Evolutionary conservation across 352 stramenopile genomes (phyloP).

Genomic region (Blastocystis hominis): DNA sequence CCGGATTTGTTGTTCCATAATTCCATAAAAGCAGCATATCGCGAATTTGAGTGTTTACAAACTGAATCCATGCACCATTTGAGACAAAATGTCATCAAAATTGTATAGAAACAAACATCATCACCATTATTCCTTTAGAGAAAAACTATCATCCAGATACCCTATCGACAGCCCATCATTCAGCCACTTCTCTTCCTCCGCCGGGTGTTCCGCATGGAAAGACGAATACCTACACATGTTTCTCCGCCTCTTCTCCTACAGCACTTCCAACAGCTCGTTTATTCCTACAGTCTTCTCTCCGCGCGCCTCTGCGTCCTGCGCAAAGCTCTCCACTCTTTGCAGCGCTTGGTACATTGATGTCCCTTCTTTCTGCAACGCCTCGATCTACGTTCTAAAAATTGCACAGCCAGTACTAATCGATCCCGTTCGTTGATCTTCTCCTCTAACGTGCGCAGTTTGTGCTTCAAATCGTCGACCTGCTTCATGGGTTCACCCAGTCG

Average conservation of each 20-base stretch:
- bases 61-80: no score
- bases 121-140: neutral
- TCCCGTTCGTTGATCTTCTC: neutral
- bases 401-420: neutral
- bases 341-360: slow-evolving; percentile 43
- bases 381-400: neutral
- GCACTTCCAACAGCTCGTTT: neutral
- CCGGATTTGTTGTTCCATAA: no score
- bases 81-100: no score
- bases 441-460: neutral
- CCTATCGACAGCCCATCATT: slow-evolving; percentile 42
- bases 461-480: neutral
- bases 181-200: slow-evolving; percentile 35
- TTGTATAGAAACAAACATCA: neutral
- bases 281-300: neutral
- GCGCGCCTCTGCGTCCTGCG: neutral
- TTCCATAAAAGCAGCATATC: no score
- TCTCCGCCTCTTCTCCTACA: neutral
- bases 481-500: neutral
- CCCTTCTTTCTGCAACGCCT: slow-evolving; percentile 8
- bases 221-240: neutral
- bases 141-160: slow-evolving; percentile 26
- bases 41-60: no score
- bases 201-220: slow-evolving; percentile 4
- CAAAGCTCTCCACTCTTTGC: slow-evolving; percentile 1